A percentile compares a stretch with the other conserved stretches of the same genome.
phyloP scores from a whole-genome alignment of 2,329 filamentous ascomycete species.

The Dothideomycetes sp. region DNA sequence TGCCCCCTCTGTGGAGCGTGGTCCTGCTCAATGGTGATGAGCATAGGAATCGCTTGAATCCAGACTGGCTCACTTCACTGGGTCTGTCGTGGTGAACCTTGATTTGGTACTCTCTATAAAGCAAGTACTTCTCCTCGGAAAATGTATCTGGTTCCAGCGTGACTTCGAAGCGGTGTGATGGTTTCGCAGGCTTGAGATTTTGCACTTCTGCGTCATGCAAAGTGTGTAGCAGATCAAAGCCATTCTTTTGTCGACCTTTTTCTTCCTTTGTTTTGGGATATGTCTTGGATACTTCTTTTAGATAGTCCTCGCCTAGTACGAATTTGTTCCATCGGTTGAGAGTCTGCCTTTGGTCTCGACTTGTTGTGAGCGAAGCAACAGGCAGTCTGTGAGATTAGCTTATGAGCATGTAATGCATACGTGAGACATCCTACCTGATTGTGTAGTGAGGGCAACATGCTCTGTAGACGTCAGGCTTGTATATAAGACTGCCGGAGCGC shows the following conservation, averaged over 20 bases:
- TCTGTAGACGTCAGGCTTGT: constrained; percentile 64
- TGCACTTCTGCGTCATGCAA: constrained; percentile 58
- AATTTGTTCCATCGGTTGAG: constrained; percentile 66
- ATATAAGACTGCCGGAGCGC: constrained; percentile 54
- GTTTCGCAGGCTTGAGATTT: constrained; percentile 39
- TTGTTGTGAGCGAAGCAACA: constrained; percentile 51
- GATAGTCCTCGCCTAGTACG: constrained; percentile 58
- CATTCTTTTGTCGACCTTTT: constrained; percentile 51
- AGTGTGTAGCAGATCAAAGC: constrained; percentile 55
- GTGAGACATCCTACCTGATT: constrained; percentile 37
- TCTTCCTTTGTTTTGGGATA: constrained; percentile 57
- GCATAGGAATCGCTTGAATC: constrained; percentile 67
- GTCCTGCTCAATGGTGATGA: constrained; percentile 50
- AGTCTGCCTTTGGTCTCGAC: constrained; percentile 62
- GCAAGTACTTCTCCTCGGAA: constrained; percentile 61
- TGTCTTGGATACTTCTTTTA: constrained; percentile 50
- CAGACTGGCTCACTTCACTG: constrained; percentile 44
- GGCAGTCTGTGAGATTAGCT: constrained; percentile 43
- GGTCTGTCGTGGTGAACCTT: constrained; percentile 59
- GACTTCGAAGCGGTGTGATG: constrained; percentile 57
- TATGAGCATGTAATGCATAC: not conserved
- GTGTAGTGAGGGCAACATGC: constrained; percentile 92
- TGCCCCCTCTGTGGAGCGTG: constrained; percentile 36
- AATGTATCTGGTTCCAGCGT: constrained; percentile 60
- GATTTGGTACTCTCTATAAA: constrained; percentile 67